Base-by-base conservation (phyloP, 106 monocot species). In the Iris macrosiphon region DNA sequence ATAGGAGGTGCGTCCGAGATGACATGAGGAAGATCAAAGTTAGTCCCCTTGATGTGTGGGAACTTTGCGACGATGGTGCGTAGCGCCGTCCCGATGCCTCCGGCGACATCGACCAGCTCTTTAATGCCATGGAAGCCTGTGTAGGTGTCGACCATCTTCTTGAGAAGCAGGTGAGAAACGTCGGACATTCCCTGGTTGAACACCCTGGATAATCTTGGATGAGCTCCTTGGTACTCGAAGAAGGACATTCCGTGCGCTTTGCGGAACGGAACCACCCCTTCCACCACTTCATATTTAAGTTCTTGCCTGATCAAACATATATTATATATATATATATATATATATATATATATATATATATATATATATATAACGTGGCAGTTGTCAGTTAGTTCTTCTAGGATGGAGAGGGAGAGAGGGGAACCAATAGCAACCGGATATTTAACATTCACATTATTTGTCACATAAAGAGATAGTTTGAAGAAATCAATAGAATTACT, bases 121-220 rank as follows among this genome's bases (percentile, higher is more conserved):
- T 13, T 8, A 15, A 65, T 1, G 1, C 20, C 39, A 0, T 65
- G 42, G 31, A 71, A 71, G 4, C 76, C 70, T 12, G 1, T 8
- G 65, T 71, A 71, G 6, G 22, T 7, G 5, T 66, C 55, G 1
- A 77, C 39, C 0, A 83, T 48, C 16, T 52, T 77, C 44, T 70
- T 72, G 13, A 45, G 45, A 15, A 46, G 38, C 15, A 77, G 34
- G 42, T 55, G 57, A 7, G 82, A 58, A 34, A 55, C 44, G 18
- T 23, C 39, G 2, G 54, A 55, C 82, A 78, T 77, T 27, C 43
- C 59, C 18, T 67, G 18, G 48, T 73, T 65, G 68, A 83, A 83
- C 23, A 77, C 9, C 42, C 26, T 39, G 8, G 23, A 61, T 17
- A 61, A 43, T 10, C 32, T 45, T 3, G 22, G 52, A 45, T 73